A percentile compares a stretch with the other conserved stretches of the same genome.
Evolutionary conservation across 345 rosid species (phyloP).

Genomic region (Linum usitatissimum): DNA sequence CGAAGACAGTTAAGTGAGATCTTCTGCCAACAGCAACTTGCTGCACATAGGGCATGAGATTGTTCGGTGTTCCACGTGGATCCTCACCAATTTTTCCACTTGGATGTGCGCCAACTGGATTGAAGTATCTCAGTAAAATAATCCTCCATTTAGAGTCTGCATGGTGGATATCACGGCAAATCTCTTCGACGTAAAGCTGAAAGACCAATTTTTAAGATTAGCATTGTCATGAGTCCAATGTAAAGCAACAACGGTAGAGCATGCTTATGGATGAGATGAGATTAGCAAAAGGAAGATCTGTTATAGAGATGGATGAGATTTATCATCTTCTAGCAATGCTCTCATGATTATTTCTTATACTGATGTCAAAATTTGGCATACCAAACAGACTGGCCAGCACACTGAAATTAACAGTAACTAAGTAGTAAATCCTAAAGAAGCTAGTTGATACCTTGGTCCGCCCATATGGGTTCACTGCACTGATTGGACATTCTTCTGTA

Average conservation of each 20-base stretch:
- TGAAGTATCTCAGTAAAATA: slow-evolving; percentile 84
- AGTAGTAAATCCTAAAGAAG: neutral
- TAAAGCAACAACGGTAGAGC: too few species aligned
- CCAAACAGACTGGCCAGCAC: neutral
- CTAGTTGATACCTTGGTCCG: slow-evolving; percentile 60
- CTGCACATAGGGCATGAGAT: slow-evolving; percentile 97
- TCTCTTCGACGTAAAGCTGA: slow-evolving; percentile 89
- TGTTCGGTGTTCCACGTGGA: slow-evolving; percentile 92
- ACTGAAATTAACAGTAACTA: neutral
- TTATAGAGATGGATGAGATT: neutral
- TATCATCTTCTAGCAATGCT: neutral
- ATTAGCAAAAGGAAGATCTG: too few species aligned
- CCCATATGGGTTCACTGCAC: slow-evolving; percentile 82
- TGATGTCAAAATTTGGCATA: too few species aligned
- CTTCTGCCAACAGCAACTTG: slow-evolving; percentile 96
- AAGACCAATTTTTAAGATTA: slow-evolving; percentile 12
- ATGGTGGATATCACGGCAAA: slow-evolving; percentile 59
- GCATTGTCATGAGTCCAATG: neutral
- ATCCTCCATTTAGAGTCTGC: slow-evolving; percentile 86
- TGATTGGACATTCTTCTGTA: slow-evolving; percentile 71
- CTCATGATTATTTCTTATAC: neutral
- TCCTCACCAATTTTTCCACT: slow-evolving; percentile 94
- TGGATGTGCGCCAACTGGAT: slow-evolving; percentile 97
- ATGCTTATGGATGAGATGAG: too few species aligned
- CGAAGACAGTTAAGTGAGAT: slow-evolving; percentile 63